These are phyloP conservation scores for Colletotrichum spaethianum DNA, from an alignment of 2,329 filamentous ascomycete species.

Conservation along the genomic window DNA sequence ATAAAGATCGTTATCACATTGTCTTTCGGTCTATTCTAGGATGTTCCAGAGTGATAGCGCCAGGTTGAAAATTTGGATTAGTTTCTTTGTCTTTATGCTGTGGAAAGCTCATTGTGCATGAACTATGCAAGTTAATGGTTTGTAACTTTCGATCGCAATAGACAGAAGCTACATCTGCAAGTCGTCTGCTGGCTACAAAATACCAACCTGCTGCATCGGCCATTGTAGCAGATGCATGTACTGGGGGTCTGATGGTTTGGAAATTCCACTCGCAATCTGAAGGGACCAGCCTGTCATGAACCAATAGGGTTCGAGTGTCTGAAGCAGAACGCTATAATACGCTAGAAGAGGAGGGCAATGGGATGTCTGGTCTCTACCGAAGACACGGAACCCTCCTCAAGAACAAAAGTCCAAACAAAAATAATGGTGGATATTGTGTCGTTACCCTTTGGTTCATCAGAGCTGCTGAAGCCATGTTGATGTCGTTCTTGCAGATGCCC, in stretches of 20 bases:
- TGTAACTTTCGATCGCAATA: too few relatives aligned
- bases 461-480: constrained; percentile 21
- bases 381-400: constrained; percentile 27
- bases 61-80: background rate
- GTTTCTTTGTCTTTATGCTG: background rate
- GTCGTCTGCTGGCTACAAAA: background rate
- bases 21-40: background rate
- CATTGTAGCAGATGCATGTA: background rate
- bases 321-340: constrained; percentile 39
- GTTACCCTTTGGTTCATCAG: background rate
- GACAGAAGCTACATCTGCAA: background rate
- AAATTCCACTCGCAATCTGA: background rate
- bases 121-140: background rate
- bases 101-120: background rate
- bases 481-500: constrained; percentile 10
- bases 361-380: constrained; percentile 27
- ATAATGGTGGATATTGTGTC: constrained; percentile 14
- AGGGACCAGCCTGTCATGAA: constrained; percentile 41
- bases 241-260: background rate
- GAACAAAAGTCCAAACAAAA: constrained; percentile 36
- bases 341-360: constrained; percentile 36
- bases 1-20: background rate
- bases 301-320: constrained; percentile 37
- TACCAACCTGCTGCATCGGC: background rate
- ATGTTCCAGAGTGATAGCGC: background rate